phyloP scores from a whole-genome alignment of 257 asterid species.

The Rauvolfia tetraphylla region DNA sequence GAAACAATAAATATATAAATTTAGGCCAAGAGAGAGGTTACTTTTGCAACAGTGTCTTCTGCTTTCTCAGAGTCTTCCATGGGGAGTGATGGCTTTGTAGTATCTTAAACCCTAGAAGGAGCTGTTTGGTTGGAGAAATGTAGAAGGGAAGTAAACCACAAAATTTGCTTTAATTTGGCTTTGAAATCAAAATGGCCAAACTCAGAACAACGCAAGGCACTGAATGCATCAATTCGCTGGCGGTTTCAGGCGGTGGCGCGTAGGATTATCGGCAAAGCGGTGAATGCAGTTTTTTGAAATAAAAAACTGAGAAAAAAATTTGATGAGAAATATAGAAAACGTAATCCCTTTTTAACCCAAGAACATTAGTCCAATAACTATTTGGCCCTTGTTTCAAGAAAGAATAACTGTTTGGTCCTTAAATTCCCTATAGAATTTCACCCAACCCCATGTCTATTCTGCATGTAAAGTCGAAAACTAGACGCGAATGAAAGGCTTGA shows the following conservation, averaged over 20 bases:
- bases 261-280: neutral
- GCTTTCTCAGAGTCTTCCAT: slow-evolving; percentile 19
- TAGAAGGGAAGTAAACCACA: neutral
- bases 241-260: neutral
- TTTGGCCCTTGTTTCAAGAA: too few relatives aligned
- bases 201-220: neutral
- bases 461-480: too few relatives aligned
- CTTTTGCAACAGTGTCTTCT: neutral
- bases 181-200: neutral
- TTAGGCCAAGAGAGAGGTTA: neutral
- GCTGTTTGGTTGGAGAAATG: neutral
- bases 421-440: too few relatives aligned
- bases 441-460: too few relatives aligned
- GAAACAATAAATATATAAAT: neutral
- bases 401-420: too few relatives aligned
- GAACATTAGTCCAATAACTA: too few relatives aligned
- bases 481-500: too few relatives aligned
- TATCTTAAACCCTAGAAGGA: slow-evolving; percentile 7
- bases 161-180: neutral
- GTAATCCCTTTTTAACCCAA: neutral
- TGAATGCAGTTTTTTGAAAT: neutral
- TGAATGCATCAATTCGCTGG: neutral
- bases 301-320: neutral
- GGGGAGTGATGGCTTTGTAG: neutral
- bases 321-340: neutral